A percentile compares a stretch with the other conserved stretches of the same genome.
Conservation (phyloP, 495 filamentous ascomycete genomes). For the Lasiosphaeria hispida region DNA sequence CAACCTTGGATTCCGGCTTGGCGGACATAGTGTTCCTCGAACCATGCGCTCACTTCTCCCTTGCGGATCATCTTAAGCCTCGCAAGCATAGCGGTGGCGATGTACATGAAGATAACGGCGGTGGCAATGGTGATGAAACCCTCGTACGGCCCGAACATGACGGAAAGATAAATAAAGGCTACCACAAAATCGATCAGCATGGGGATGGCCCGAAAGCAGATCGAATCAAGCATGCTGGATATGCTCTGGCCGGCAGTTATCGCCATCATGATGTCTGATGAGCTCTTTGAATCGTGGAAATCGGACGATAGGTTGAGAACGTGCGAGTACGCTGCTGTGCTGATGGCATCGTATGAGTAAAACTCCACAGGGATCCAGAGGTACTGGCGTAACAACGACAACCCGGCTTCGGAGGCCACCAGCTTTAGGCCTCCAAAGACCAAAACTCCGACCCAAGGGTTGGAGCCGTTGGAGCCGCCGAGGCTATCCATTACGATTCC, state of each 20-base stretch:
- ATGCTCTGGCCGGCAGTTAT: conserved; percentile 64
- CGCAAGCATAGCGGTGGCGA: conserved; percentile 53
- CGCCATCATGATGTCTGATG: conserved; percentile 66
- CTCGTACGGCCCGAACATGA: conserved; percentile 71
- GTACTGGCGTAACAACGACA: conserved; percentile 53
- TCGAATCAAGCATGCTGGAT: conserved; percentile 60
- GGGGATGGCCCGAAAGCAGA: conserved; percentile 66
- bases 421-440: conserved; percentile 56
- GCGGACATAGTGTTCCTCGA: conserved; percentile 58
- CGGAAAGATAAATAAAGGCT: conserved; percentile 66
- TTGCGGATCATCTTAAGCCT: conserved; percentile 35
- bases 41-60: conserved; percentile 39
- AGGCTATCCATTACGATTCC: conserved; percentile 61
- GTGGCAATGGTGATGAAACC: conserved; percentile 65
- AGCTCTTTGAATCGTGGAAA: conserved; percentile 73
- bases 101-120: conserved; percentile 61
- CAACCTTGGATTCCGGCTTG: conserved; percentile 66
- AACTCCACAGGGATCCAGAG: conserved; percentile 68
- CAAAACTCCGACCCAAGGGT: conserved; percentile 54
- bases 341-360: conserved; percentile 59
- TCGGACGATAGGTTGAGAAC: conserved; percentile 76
- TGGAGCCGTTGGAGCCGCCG: conserved; percentile 33
- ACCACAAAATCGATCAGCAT: conserved; percentile 70
- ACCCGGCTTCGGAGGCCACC: conserved; percentile 54
- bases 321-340: conserved; percentile 67